These are phyloP conservation scores for Neotropicomus parvogracilis DNA, from an alignment of 1,284 basidiomycete species.

Conservation along the genomic window DNA sequence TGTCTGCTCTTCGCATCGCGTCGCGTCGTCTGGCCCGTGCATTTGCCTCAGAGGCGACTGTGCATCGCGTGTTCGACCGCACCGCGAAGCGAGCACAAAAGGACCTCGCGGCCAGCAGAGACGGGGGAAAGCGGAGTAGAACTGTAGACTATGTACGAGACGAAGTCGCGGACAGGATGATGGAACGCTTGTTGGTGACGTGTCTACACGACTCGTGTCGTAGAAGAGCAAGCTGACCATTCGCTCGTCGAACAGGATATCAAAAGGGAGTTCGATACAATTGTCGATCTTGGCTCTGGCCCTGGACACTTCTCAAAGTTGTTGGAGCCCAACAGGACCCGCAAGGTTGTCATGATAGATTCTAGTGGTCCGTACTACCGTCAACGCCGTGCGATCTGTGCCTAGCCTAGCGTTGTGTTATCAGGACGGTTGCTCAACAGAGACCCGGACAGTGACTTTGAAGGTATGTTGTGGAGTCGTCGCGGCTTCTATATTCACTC, in stretches of 20 bases:
- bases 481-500: conserved; percentile 3
- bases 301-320: conserved; percentile 89
- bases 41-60: conserved; percentile 42
- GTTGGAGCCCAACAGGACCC: conserved; percentile 67
- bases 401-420: conserved; percentile 8
- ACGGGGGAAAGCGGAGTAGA: conserved; percentile 59
- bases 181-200: conserved; percentile 79
- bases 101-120: conserved; percentile 65
- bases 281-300: conserved; percentile 94
- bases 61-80: conserved; percentile 88
- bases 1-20: conserved; percentile 16
- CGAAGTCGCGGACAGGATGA: conserved; percentile 86
- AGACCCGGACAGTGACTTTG: conserved; percentile 72
- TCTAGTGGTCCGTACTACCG: conserved; percentile 61
- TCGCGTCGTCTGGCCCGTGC: conserved; percentile 23
- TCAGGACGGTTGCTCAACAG: conserved; percentile 65
- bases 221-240: conserved; percentile 5
- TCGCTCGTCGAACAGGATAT: conserved; percentile 67
- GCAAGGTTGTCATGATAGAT: conserved; percentile 85
- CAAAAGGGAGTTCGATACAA: conserved; percentile 74
- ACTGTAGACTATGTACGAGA: conserved; percentile 91
- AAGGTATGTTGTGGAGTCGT: conserved; percentile 45
- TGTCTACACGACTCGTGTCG: neutral
- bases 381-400: neutral
- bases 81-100: conserved; percentile 78